Evolutionary conservation across 2,329 filamentous ascomycete species (phyloP), one percentile per base, ranked within the genome.

Genomic region (Colletotrichum sp.): DNA sequence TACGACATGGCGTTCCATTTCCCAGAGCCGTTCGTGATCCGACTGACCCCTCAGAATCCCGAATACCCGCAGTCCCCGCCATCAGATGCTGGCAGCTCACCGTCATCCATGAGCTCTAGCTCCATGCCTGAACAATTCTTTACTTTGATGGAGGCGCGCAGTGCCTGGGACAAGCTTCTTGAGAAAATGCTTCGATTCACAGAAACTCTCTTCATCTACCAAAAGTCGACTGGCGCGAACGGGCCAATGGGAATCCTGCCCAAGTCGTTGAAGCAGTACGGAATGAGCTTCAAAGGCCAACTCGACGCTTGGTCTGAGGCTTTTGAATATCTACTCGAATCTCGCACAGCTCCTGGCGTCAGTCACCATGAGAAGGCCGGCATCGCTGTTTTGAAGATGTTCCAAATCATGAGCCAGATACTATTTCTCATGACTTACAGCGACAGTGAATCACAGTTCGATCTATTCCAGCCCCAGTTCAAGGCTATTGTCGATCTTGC

Each of bases 1-100:
- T 93, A 93, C 80, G 92, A 93, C 79, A 91, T 93, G 90, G 92
- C 92, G 36, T 93, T 93, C 80, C 92, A 93, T 81, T 93, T 93
- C 75, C 91, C 91, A 2, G 87, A 91, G 34, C 91, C 91, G 1
- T 92, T 89, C 72, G 91, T 93, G 8, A 90, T 93, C 76, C 87
- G 87, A 8, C 85, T 91, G 12, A 87, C 87, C 2, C 85, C 88
- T 76, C 76, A 84, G 62, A 70, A 78, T 34, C 78, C 79, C 74
- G 80, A 85, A 62, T 80, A 85, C 78, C 78, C 86, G 8, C 78
- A 82, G 12, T 88, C 88, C 4, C 86, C 89, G 1, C 82, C 84
- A 4, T 87, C 89, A 2, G 87, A 89, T 9, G 83, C 80, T 9
- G 77, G 77, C 22, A 83, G 83, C 49, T 88, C 88, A 1, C 86